A percentile compares a stretch with the other conserved stretches of the same genome.
phyloP scores from a whole-genome alignment of 1,284 basidiomycete species.

The Sporisorium graminicola region DNA sequence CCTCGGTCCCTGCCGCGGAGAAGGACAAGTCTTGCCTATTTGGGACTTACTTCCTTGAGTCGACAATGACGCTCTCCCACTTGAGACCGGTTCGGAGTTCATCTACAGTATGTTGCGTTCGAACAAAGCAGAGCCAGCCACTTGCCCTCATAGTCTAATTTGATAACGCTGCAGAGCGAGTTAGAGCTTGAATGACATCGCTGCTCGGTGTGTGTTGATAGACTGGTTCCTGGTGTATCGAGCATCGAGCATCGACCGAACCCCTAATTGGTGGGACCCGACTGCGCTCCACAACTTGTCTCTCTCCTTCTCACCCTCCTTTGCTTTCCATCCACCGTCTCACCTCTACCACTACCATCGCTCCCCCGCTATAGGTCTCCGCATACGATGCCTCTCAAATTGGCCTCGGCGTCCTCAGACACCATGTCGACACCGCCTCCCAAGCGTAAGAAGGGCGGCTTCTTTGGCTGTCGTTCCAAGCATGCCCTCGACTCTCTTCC shows the following conservation, averaged over 20 bases:
- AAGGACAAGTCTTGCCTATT: slow-evolving; percentile 24
- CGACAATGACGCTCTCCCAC: slow-evolving; percentile 25
- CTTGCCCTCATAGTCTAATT: not conserved
- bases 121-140: not conserved
- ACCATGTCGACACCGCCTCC: slow-evolving; percentile 28
- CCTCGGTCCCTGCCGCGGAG: slow-evolving; percentile 14
- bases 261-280: slow-evolving; percentile 15
- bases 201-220: not conserved
- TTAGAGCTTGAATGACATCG: slow-evolving; percentile 21
- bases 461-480: slow-evolving; percentile 52
- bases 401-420: slow-evolving; percentile 17
- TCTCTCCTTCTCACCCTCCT: not conserved
- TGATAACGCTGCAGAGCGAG: not conserved
- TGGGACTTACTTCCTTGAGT: slow-evolving; percentile 3
- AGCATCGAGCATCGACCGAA: not conserved
- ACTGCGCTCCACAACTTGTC: not conserved
- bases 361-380: not conserved
- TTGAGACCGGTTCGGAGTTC: slow-evolving; percentile 14
- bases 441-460: slow-evolving; percentile 40
- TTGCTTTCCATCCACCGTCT: not conserved
- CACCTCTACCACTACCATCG: not conserved
- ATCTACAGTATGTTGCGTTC: not conserved
- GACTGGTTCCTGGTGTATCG: not conserved
- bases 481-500: slow-evolving; percentile 52
- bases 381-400: slow-evolving; percentile 18